Percentiles rank a stretch among this genome's conserved stretches.
phyloP scores from a whole-genome alignment of 495 filamentous ascomycete species.

The Penicillium egyptiacum region DNA sequence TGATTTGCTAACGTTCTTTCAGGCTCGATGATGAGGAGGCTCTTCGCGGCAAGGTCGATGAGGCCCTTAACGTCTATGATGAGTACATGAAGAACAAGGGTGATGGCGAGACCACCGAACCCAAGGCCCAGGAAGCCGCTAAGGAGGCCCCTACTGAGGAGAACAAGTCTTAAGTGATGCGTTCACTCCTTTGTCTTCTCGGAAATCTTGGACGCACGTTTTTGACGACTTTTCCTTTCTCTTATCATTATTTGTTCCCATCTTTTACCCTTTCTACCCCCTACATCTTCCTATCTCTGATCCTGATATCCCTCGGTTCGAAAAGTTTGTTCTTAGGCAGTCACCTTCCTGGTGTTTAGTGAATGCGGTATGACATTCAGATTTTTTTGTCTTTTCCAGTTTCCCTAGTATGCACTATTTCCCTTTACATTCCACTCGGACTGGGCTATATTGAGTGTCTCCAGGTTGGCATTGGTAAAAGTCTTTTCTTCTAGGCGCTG shows the following conservation, averaged over 20 bases:
- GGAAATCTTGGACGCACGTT: slow-evolving; percentile 42
- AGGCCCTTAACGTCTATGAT: slow-evolving; percentile 94
- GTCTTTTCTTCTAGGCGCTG: slow-evolving; percentile 21
- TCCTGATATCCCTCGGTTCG: slow-evolving; percentile 54
- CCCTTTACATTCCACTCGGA: slow-evolving; percentile 2
- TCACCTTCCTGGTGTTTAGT: slow-evolving; percentile 40
- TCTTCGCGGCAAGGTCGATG: slow-evolving; percentile 91
- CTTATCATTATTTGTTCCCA: slow-evolving; percentile 18
- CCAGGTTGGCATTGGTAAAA: slow-evolving; percentile 25
- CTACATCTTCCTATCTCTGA: slow-evolving; percentile 34
- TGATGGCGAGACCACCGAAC: slow-evolving; percentile 39
- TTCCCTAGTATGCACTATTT: slow-evolving; percentile 18
- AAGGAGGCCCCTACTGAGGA: slow-evolving; percentile 47
- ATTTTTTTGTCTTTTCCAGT: slow-evolving; percentile 22
- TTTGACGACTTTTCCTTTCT: slow-evolving; percentile 46
- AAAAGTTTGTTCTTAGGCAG: slow-evolving; percentile 48
- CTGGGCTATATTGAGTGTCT: slow-evolving; percentile 3
- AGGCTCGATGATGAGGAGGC: slow-evolving; percentile 89
- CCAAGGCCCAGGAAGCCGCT: slow-evolving; percentile 47
- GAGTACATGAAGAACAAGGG: slow-evolving; percentile 89
- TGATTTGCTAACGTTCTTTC: slow-evolving; percentile 22
- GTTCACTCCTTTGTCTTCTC: slow-evolving; percentile 25
- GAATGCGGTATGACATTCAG: slow-evolving; percentile 37
- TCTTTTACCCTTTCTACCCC: slow-evolving; percentile 29
- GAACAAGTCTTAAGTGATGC: slow-evolving; percentile 47